Evolutionary conservation across 257 asterid species (phyloP), one percentile per base, ranked within the genome.

Genomic region (Petunia secreta): DNA sequence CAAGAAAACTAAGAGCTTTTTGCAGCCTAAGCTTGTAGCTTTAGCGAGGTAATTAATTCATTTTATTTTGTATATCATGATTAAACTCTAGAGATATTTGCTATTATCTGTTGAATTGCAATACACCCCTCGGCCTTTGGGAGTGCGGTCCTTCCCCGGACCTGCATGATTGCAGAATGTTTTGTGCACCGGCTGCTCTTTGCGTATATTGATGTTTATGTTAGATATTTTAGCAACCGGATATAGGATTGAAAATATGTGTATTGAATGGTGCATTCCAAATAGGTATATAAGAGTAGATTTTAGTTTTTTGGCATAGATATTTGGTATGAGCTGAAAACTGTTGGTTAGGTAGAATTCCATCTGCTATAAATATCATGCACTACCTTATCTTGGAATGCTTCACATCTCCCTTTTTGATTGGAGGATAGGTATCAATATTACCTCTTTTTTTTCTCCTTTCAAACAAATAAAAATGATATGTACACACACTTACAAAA

Each of bases 1-100:
- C 63, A 94, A 94, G 89, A 94, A 94, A 84, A 85, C 85, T 83
- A 90, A 92, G 93, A 94, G 98, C 91, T 92, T 94, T 84, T 85
- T 94, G 90, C 95, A 92, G 90, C 98, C 98, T 67, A 91, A 94
- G 84, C 86, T 94, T 83, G 91, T 91, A 80, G 87, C 92, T 71
- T 83, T 94, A 80, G 98, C 98, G 9, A 88, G 95, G 98, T 94
- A 88, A 77, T 75, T 5, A 36, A 68, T 75, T 48, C 37, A 15
- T 46, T 69, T 52, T 43, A 1, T 46, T 46, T 9, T 71, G 0
- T 46, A 9, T 0, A 25, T 34, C 25, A 48, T 48, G 60, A 46
- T 36, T 25, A n/a, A 25, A 34, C 34, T 71, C 11, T 48, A 2
- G 10, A 71, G 60, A 10, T 25, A 10, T 71, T 48, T 48, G 43